Base-by-base conservation (phyloP, 768 basidiomycete genomes). In the Termitomyces sp. region DNA sequence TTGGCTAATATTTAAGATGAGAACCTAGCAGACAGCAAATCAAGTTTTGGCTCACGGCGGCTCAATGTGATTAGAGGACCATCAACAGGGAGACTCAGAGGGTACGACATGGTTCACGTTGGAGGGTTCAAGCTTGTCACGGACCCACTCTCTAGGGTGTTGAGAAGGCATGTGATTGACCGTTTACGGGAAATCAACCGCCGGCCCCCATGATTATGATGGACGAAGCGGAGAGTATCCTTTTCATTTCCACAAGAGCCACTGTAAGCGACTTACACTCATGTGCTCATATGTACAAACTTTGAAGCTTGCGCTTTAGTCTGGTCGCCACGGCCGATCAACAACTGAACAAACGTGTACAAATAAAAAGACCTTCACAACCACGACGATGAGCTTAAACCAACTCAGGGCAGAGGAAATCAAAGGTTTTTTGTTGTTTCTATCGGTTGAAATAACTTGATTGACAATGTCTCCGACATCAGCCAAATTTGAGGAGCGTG, bases 401-500 rank as follows among this genome's bases (percentile, higher is more conserved):
- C 71, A 78, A 65, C 68, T 69, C 47, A 70, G 71, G 60, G 72
- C 71, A 61, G 77, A 74, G 48, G 79, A 80, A 67, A 76, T 83
- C 64, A 79, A 79, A 72, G 79, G 83, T 83, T 35, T 22, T 48
- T 32, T 3, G 11, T 36, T 18, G n/a, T 13, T 35, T 11, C 10
- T 26, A 22, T 33, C 24, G 13, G 22, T 6, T 24, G 36, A 40
- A 26, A 52, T 30, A 14, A 13, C 26, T 40, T 8, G 38, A 22
- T 38, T 50, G 28, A 61, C 22, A 11, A 48, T 33, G 36, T 33
- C 5, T 45, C 48, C 50, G 30, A 32, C 50, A 40, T 11, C 54
- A 92, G 90, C 79, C 18, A 84, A 81, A 68, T 71, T 89, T 52
- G 73, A 82, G 64, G 81, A 80, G 63, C 87, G 90, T 41, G 93